Evolutionary conservation across 192 early-diverging fungal species (phyloP).

Genomic region (Thamnidium elegans): DNA sequence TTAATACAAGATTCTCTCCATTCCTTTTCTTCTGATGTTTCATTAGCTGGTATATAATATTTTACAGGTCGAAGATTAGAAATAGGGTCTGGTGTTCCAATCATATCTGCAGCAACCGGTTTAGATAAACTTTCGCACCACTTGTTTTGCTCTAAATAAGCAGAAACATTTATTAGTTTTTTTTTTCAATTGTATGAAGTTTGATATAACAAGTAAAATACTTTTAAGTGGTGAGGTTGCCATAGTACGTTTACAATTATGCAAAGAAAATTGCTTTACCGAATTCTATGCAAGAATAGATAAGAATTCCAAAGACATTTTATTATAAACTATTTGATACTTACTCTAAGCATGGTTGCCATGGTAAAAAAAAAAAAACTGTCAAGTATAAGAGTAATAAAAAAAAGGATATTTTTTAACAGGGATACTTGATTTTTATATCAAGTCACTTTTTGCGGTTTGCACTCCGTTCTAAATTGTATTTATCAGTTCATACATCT

Average conservation of each 20-base stretch:
- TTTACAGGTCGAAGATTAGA: conserved; percentile 54
- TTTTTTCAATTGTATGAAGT: neutral
- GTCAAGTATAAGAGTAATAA: neutral
- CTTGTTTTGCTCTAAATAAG: neutral
- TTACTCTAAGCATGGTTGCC: neutral
- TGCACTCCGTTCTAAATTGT: no score
- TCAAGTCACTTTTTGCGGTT: no score
- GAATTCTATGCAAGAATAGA: neutral
- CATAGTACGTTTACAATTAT: neutral
- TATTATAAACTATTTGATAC: neutral
- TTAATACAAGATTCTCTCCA: conserved; percentile 45
- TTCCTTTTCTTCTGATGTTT: conserved; percentile 42
- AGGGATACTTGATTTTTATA: no score
- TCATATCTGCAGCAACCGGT: conserved; percentile 34
- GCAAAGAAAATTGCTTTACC: neutral
- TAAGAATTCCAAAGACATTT: neutral
- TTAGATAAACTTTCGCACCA: conserved; percentile 19
- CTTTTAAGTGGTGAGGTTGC: neutral
- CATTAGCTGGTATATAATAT: conserved; percentile 45
- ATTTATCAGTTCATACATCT: no score
- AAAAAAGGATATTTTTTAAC: neutral
- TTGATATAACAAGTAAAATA: neutral
- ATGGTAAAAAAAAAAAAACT: neutral
- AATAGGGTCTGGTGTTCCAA: conserved; percentile 51
- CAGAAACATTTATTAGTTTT: neutral